Conservation (phyloP, 2,329 filamentous ascomycete species). For the Diaporthe amygdali region DNA sequence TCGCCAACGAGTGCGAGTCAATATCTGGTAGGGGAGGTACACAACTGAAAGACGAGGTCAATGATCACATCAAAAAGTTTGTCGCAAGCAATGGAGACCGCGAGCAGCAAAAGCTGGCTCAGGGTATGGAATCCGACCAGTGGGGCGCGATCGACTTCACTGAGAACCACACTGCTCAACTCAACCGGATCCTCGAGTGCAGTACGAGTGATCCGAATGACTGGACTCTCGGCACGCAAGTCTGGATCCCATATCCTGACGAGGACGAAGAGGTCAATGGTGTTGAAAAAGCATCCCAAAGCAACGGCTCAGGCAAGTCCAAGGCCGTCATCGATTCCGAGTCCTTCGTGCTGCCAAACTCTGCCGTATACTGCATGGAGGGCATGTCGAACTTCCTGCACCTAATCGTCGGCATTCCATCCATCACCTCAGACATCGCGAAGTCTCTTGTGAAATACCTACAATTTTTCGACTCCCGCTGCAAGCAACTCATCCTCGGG, state of each 20-base stretch:
- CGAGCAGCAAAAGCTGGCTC: conserved; percentile 76
- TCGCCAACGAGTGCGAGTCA: conserved; percentile 86
- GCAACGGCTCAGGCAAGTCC: conserved; percentile 60
- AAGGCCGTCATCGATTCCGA: conserved; percentile 86
- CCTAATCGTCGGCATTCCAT: conserved; percentile 83
- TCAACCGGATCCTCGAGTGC: conserved; percentile 69
- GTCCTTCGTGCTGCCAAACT: conserved; percentile 83
- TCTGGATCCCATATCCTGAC: conserved; percentile 59
- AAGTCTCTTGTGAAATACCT: conserved; percentile 82
- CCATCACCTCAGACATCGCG: conserved; percentile 85
- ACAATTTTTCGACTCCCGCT: conserved; percentile 92
- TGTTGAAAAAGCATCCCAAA: conserved; percentile 40
- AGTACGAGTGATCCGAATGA: conserved; percentile 73
- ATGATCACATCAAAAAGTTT: conserved; percentile 82
- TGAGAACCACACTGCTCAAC: conserved; percentile 61
- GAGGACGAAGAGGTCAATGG: conserved; percentile 40
- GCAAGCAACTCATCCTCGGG: conserved; percentile 94
- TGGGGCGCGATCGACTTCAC: conserved; percentile 81
- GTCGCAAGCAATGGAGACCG: conserved; percentile 73
- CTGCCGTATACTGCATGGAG: conserved; percentile 79
- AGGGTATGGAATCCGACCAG: conserved; percentile 79
- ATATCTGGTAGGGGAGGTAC: conserved; percentile 81
- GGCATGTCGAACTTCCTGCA: conserved; percentile 85
- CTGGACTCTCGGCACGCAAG: conserved; percentile 67
- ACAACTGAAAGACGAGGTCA: conserved; percentile 78